A percentile compares a stretch with the other conserved stretches of the same genome.
phyloP scores from a whole-genome alignment of 2,329 filamentous ascomycete genomes.

The Paecilomyces variotii region DNA sequence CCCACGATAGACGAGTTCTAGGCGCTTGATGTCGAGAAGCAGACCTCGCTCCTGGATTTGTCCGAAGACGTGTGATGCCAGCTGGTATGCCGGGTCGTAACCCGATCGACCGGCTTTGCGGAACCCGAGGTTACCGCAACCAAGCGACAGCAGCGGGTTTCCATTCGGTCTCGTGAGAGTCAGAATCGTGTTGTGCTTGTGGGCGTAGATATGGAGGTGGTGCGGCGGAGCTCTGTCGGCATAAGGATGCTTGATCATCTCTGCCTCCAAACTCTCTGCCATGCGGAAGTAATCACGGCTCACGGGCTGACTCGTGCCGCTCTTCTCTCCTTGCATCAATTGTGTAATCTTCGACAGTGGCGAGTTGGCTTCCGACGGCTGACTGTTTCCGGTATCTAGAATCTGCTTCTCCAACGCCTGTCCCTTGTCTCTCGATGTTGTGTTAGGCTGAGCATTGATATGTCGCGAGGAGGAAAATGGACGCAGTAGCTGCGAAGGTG shows the following conservation, averaged over 20 bases:
- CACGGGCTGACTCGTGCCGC: conserved; percentile 11
- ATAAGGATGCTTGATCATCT: conserved; percentile 28
- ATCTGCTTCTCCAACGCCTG: conserved; percentile 22
- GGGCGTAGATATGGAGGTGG: conserved; percentile 78
- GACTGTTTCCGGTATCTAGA: conserved; percentile 14
- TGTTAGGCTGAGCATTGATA: conserved; percentile 5
- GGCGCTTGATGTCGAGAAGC: conserved; percentile 62
- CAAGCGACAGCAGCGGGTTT: conserved; percentile 69
- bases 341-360: conserved; percentile 22
- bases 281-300: conserved; percentile 22
- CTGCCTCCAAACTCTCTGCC: conserved; percentile 26
- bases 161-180: conserved; percentile 78
- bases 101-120: conserved; percentile 68
- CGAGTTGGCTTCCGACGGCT: conserved; percentile 12
- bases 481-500: conserved; percentile 16
- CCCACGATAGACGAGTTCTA: conserved; percentile 77
- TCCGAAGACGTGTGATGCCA: conserved; percentile 74
- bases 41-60: conserved; percentile 76
- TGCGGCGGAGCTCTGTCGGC: conserved; percentile 48
- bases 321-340: conserved; percentile 22
- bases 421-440: conserved; percentile 11
- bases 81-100: conserved; percentile 89
- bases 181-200: conserved; percentile 93
- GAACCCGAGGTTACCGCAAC: conserved; percentile 86
- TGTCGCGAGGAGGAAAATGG: conserved; percentile 26